Percentiles rank a stretch among this genome's conserved stretches.
Evolutionary conservation across 805 yeast species (phyloP).

Genomic region (Starmera pachycereana): DNA sequence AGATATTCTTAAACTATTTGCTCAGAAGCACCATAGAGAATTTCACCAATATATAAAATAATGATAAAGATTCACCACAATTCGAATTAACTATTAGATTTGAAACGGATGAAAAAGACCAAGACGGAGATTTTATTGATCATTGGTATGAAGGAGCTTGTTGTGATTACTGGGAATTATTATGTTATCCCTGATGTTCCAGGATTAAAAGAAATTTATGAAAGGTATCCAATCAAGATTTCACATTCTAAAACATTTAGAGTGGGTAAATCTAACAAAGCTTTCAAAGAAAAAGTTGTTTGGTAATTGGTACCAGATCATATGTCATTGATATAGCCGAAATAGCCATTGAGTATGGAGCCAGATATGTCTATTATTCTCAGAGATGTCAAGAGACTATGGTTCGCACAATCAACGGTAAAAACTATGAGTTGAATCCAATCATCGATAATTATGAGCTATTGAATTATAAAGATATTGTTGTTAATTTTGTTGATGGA

Average conservation of each 20-base stretch:
- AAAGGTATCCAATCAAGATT: conserved; percentile 10
- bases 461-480: conserved; percentile 15
- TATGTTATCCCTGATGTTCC: conserved; percentile 37
- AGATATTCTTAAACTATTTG: conserved; percentile 19
- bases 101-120: conserved; percentile 12
- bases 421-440: conserved; percentile 24
- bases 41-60: conserved; percentile 18
- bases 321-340: conserved; percentile 53
- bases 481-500: conserved; percentile 36
- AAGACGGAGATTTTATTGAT: conserved; percentile 18
- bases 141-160: conserved; percentile 29
- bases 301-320: conserved; percentile 59
- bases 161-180: conserved; percentile 48
- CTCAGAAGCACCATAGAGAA: conserved; percentile 30
- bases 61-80: conserved; percentile 5
- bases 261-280: conserved; percentile 2
- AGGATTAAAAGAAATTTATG: conserved; percentile 29
- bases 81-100: conserved; percentile 24
- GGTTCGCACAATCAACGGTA: conserved; percentile 18
- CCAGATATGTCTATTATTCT: conserved; percentile 12
- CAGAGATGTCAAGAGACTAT: conserved; percentile 33
- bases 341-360: conserved; percentile 1
- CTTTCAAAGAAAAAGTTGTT: conserved; percentile 23
- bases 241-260: conserved; percentile 23
- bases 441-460: conserved; percentile 27